Conservation (phyloP, 345 rosid genomes). For the Citrus glauca region DNA sequence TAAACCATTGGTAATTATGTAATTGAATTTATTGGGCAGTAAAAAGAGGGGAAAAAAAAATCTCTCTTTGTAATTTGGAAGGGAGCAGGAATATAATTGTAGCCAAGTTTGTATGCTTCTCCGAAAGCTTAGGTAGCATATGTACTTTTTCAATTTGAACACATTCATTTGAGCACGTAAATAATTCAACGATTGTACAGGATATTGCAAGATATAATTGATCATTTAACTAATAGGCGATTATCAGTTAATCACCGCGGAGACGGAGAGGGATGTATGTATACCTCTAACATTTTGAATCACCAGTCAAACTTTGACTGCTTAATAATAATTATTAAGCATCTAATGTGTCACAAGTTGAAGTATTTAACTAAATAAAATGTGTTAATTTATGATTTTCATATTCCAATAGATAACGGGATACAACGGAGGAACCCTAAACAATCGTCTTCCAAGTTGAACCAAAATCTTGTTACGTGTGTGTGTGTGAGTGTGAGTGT, state of each 20-base stretch:
- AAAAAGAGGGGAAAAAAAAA: not conserved
- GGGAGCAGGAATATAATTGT: not conserved
- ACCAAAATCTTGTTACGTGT: not conserved
- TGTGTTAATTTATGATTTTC: too few species aligned
- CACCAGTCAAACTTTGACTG: too few species aligned
- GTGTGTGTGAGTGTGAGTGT: too few species aligned
- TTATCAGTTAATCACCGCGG: too few species aligned
- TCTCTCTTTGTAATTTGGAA: not conserved
- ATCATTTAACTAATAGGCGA: too few species aligned
- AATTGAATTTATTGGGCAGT: not conserved
- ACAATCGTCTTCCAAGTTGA: not conserved
- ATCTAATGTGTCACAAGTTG: too few species aligned
- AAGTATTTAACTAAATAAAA: too few species aligned
- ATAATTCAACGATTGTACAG: not conserved
- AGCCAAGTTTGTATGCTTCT: not conserved
- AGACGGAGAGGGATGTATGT: too few species aligned
- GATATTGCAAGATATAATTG: not conserved
- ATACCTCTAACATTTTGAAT: too few species aligned
- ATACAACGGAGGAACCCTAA: too few species aligned
- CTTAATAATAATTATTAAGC: too few species aligned
- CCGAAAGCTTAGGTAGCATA: not conserved
- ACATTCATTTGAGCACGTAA: not conserved
- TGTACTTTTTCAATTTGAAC: not conserved
- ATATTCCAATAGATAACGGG: too few species aligned
- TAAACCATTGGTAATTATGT: not conserved